These are phyloP conservation scores for Rhizomucor miehei DNA, from an alignment of 371 early-diverging fungal species.

Conservation along the genomic window DNA sequence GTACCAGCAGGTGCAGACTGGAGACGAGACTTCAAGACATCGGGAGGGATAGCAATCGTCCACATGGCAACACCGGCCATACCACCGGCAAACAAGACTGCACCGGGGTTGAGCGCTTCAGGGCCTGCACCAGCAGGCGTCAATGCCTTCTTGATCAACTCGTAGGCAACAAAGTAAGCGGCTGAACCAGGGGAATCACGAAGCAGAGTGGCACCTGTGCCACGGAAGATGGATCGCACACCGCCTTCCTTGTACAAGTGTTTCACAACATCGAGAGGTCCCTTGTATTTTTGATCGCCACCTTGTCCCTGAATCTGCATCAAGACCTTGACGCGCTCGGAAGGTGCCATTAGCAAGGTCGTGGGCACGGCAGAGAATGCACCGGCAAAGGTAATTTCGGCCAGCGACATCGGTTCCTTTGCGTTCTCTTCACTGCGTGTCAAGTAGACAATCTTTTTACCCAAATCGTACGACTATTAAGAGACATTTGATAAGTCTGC, in stretches of 20 bases:
- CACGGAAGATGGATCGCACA: conserved; percentile 83
- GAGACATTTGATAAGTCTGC: too few relatives aligned
- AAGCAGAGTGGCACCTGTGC: conserved; percentile 91
- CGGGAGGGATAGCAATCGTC: conserved; percentile 89
- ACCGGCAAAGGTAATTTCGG: conserved; percentile 89
- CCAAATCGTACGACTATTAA: conserved; percentile 67
- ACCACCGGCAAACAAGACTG: conserved; percentile 95
- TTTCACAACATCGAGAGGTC: conserved; percentile 76
- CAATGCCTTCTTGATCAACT: conserved; percentile 79
- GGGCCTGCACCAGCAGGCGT: conserved; percentile 72
- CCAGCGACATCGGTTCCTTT: conserved; percentile 58
- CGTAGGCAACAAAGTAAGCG: conserved; percentile 98
- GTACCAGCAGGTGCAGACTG: conserved; percentile 95
- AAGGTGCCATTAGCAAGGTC: conserved; percentile 90
- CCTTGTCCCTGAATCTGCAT: conserved; percentile 74
- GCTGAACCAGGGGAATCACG: conserved; percentile 95
- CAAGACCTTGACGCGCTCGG: conserved; percentile 94
- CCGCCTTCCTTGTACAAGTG: conserved; percentile 79
- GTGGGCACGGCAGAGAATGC: conserved; percentile 96
- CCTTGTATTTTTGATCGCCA: conserved; percentile 65
- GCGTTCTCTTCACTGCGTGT: conserved; percentile 57
- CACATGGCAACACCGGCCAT: conserved; percentile 87
- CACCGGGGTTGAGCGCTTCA: conserved; percentile 68
- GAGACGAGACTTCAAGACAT: conserved; percentile 95
- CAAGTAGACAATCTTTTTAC: conserved; percentile 63